Conservation (phyloP, 2,329 filamentous ascomycete genomes). For the Apiospora marii region DNA sequence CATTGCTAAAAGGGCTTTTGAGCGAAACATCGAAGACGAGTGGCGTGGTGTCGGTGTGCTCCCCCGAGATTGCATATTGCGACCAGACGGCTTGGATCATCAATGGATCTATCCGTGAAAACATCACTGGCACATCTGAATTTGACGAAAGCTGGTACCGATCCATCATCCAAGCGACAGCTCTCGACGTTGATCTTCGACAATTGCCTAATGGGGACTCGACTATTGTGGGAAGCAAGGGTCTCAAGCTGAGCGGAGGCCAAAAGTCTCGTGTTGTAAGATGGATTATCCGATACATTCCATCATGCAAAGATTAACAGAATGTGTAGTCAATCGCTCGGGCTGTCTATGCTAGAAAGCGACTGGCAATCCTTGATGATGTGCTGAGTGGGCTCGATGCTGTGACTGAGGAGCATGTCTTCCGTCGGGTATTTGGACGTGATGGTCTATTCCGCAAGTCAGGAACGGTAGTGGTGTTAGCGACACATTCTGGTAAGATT, state of each 20-base stretch:
- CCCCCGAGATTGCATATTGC: conserved; percentile 30
- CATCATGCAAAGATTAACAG: background rate
- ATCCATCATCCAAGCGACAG: conserved; percentile 30
- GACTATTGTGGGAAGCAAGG: conserved; percentile 38
- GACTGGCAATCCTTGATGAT: conserved; percentile 33
- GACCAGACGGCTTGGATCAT: conserved; percentile 34
- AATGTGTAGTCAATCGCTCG: conserved; percentile 31
- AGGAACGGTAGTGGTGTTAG: conserved; percentile 38
- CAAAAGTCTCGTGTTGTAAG: conserved; percentile 34
- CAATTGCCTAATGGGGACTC: conserved; percentile 37
- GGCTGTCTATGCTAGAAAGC: conserved; percentile 31
- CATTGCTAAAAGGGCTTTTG: conserved; percentile 28
- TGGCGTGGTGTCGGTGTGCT: conserved; percentile 22
- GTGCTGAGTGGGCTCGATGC: conserved; percentile 32
- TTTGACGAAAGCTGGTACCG: conserved; percentile 31
- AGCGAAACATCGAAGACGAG: conserved; percentile 24
- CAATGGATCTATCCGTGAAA: conserved; percentile 33
- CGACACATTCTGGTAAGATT: conserved; percentile 34
- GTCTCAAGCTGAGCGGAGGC: conserved; percentile 40
- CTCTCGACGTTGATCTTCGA: conserved; percentile 30
- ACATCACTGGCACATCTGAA: conserved; percentile 28
- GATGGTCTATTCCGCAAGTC: conserved; percentile 27
- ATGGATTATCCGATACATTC: background rate
- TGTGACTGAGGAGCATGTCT: conserved; percentile 29
- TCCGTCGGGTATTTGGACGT: conserved; percentile 27